These are phyloP conservation scores for Trichosporon ovoides DNA, from an alignment of 1,284 basidiomycete species.

Conservation along the genomic window DNA sequence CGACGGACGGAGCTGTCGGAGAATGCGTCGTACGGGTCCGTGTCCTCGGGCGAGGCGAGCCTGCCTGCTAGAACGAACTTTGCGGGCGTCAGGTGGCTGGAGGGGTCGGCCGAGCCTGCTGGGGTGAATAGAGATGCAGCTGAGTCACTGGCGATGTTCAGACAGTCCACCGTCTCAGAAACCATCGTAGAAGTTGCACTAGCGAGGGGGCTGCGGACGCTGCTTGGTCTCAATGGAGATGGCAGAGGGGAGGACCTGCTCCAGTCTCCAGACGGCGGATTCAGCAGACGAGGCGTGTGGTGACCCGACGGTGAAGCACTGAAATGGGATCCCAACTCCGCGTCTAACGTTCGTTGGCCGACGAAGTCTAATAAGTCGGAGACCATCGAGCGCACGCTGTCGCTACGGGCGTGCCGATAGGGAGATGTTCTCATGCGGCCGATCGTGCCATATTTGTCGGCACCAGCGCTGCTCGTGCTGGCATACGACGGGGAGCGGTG, in stretches of 20 bases:
- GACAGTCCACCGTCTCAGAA: background rate
- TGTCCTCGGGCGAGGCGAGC: background rate
- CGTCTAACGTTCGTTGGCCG: constrained; percentile 26
- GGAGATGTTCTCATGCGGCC: background rate
- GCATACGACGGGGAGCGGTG: background rate
- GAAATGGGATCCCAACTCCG: constrained; percentile 24
- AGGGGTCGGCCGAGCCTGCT: background rate
- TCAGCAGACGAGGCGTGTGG: background rate
- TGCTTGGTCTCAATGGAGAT: background rate
- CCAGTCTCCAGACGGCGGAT: background rate
- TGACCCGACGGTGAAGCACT: background rate
- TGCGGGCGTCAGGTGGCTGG: background rate
- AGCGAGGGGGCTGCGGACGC: background rate
- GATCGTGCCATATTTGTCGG: background rate
- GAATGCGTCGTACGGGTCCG: constrained; percentile 1
- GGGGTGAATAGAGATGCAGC: background rate
- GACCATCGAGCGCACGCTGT: constrained; percentile 18
- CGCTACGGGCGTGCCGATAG: background rate
- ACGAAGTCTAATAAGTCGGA: constrained; percentile 12
- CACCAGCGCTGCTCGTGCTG: background rate
- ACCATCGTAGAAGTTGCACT: background rate
- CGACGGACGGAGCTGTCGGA: background rate
- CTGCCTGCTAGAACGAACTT: background rate
- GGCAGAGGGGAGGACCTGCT: background rate
- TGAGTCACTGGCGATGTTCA: background rate